phyloP scores from a whole-genome alignment of 257 asterid species.

The Sherardia arvensis region DNA sequence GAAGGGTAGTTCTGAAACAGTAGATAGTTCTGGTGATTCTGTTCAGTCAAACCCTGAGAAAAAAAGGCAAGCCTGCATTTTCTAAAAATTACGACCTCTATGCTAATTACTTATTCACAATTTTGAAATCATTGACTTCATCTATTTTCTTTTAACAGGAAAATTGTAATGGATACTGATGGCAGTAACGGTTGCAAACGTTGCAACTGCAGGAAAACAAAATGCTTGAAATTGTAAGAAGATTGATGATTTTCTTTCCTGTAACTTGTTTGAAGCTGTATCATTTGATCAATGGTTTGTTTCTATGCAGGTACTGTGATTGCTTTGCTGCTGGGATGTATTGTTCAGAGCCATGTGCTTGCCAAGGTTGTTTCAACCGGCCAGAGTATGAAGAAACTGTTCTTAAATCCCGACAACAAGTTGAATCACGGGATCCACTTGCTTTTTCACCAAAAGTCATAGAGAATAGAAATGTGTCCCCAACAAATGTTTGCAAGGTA shows the following conservation, averaged over 20 bases:
- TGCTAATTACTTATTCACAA: background rate
- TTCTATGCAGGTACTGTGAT: constrained; percentile 60
- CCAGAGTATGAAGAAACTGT: constrained; percentile 57
- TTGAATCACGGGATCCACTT: constrained; percentile 60
- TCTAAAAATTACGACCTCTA: background rate
- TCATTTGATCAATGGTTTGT: constrained; percentile 12
- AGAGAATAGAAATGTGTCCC: constrained; percentile 25
- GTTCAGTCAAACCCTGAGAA: constrained; percentile 36
- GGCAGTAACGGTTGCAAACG: constrained; percentile 51
- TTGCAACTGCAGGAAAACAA: constrained; percentile 75
- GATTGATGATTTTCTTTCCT: constrained; percentile 8
- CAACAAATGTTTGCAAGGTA: constrained; percentile 37
- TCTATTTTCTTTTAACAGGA: constrained; percentile 34
- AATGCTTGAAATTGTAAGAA: constrained; percentile 76
- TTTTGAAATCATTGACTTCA: constrained; percentile 7
- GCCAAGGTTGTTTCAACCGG: constrained; percentile 67
- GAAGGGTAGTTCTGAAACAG: constrained; percentile 22
- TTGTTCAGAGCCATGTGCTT: constrained; percentile 63
- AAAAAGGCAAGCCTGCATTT: constrained; percentile 46
- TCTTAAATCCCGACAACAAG: constrained; percentile 41
- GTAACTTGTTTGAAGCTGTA: constrained; percentile 7
- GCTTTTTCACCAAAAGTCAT: constrained; percentile 68
- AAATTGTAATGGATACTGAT: constrained; percentile 26
- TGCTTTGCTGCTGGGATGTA: constrained; percentile 77
- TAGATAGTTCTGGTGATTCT: constrained; percentile 22